phyloP scores from a whole-genome alignment of 345 rosid genomes.

The Mallotus nudiflorus region DNA sequence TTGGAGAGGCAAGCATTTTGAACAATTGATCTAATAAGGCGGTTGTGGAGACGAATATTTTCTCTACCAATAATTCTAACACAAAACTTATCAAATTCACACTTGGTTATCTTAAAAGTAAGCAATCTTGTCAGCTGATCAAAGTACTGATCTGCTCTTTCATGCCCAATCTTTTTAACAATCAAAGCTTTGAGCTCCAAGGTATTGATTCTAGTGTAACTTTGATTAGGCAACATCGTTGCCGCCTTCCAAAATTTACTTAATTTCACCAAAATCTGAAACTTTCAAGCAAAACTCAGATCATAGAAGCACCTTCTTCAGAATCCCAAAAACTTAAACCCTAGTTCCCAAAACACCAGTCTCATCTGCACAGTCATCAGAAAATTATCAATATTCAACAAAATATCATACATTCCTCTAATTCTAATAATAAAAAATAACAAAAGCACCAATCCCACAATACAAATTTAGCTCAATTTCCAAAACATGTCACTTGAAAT shows the following conservation, averaged over 20 bases:
- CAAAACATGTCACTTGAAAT: background rate
- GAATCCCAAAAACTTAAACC: slow-evolving; percentile 26
- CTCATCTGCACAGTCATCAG: slow-evolving; percentile 21
- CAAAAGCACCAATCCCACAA: background rate
- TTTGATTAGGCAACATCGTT: slow-evolving; percentile 40
- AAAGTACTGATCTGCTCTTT: slow-evolving; percentile 76
- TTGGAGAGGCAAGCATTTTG: slow-evolving; percentile 65
- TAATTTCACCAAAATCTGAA: slow-evolving; percentile 16
- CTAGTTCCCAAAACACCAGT: slow-evolving; percentile 17
- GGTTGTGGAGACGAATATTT: slow-evolving; percentile 71
- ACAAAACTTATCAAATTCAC: slow-evolving; percentile 68
- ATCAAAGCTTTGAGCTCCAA: slow-evolving; percentile 51
- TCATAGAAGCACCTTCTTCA: slow-evolving; percentile 15
- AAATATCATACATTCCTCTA: background rate
- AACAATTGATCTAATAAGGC: slow-evolving; percentile 57
- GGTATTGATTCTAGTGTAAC: slow-evolving; percentile 39
- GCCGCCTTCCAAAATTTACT: background rate
- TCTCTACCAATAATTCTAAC: slow-evolving; percentile 60
- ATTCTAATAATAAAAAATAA: background rate
- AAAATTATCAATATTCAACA: background rate
- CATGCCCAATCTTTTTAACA: slow-evolving; percentile 60
- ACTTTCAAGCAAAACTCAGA: slow-evolving; percentile 25
- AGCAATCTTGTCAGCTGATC: slow-evolving; percentile 63
- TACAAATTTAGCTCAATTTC: slow-evolving; percentile 12
- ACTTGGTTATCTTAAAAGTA: slow-evolving; percentile 52